A percentile compares a stretch with the other conserved stretches of the same genome.
Conservation (phyloP, 2,329 filamentous ascomycete genomes). For the Calonectria naviculata region DNA sequence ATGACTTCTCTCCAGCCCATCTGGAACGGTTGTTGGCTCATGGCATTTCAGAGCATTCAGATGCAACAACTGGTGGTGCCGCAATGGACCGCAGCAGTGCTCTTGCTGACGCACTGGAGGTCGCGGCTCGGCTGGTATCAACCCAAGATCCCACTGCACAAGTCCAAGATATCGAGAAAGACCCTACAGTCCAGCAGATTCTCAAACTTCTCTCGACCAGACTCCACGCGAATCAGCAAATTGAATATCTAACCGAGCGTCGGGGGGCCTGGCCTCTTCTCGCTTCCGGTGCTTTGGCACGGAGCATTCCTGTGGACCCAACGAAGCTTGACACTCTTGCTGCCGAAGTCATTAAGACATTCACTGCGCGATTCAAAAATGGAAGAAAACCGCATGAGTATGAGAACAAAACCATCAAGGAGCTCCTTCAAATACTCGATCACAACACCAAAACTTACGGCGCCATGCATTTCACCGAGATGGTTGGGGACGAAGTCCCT, state of each 20-base stretch:
- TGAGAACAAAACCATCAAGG: slow-evolving; percentile 19
- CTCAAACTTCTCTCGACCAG: slow-evolving; percentile 13
- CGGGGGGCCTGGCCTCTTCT: slow-evolving; percentile 26
- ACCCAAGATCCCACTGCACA: neutral
- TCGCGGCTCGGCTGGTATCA: slow-evolving; percentile 20
- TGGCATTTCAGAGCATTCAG: neutral
- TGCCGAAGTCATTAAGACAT: slow-evolving; percentile 17
- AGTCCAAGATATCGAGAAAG: slow-evolving; percentile 12
- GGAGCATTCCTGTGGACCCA: slow-evolving; percentile 21
- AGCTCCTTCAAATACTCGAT: slow-evolving; percentile 25
- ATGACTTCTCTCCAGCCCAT: too few species aligned
- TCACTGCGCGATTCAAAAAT: slow-evolving; percentile 18
- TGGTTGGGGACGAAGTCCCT: slow-evolving; percentile 11
- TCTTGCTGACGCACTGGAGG: slow-evolving; percentile 14
- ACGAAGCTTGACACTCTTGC: slow-evolving; percentile 15
- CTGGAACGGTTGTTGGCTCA: slow-evolving; percentile 2
- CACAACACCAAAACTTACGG: slow-evolving; percentile 24
- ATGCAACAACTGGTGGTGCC: too few species aligned
- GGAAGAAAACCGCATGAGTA: slow-evolving; percentile 14
- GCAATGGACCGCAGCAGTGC: neutral
- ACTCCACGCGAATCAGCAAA: neutral
- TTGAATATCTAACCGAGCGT: slow-evolving; percentile 5
- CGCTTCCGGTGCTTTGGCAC: slow-evolving; percentile 22
- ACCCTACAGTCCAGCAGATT: slow-evolving; percentile 21
- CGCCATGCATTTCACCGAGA: neutral